Evolutionary conservation across 2,329 filamentous ascomycete genomes (phyloP).

Genomic region (Hymenoscyphus repandus): DNA sequence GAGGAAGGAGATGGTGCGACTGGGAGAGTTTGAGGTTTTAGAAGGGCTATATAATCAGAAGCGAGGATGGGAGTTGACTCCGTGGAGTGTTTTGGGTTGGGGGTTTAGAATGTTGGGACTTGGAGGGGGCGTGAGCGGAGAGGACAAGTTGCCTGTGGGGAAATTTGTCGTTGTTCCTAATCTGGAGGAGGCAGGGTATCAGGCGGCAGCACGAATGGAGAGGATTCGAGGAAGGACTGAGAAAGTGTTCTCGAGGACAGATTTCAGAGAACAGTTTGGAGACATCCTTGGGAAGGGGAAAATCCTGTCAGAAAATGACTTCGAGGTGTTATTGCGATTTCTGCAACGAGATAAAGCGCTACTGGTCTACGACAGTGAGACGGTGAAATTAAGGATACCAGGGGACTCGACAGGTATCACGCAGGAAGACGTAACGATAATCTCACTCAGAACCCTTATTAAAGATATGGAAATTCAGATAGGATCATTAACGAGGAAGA

Average conservation of each 20-base stretch:
- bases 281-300: slow-evolving; percentile 44
- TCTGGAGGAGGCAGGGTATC: slow-evolving; percentile 52
- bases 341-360: slow-evolving; percentile 61
- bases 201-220: slow-evolving; percentile 42
- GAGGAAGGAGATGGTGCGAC: slow-evolving; percentile 62
- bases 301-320: slow-evolving; percentile 55
- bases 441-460: slow-evolving; percentile 75
- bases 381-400: slow-evolving; percentile 65
- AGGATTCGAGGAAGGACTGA: slow-evolving; percentile 51
- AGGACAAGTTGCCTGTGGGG: slow-evolving; percentile 54
- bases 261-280: slow-evolving; percentile 57
- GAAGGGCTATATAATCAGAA: slow-evolving; percentile 63
- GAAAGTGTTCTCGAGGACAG: slow-evolving; percentile 60
- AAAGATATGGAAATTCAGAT: slow-evolving; percentile 70
- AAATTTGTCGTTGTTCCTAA: slow-evolving; percentile 63
- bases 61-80: slow-evolving; percentile 58
- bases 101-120: slow-evolving; percentile 66
- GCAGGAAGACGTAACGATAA: slow-evolving; percentile 74
- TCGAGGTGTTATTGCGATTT: slow-evolving; percentile 66
- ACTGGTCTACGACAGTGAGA: slow-evolving; percentile 57
- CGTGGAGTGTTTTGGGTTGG: slow-evolving; percentile 72
- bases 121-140: slow-evolving; percentile 39
- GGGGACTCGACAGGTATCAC: slow-evolving; percentile 54
- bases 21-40: slow-evolving; percentile 60
- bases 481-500: slow-evolving; percentile 57